These are phyloP conservation scores for Chiua virens DNA, from an alignment of 768 basidiomycete genomes.

Conservation along the genomic window DNA sequence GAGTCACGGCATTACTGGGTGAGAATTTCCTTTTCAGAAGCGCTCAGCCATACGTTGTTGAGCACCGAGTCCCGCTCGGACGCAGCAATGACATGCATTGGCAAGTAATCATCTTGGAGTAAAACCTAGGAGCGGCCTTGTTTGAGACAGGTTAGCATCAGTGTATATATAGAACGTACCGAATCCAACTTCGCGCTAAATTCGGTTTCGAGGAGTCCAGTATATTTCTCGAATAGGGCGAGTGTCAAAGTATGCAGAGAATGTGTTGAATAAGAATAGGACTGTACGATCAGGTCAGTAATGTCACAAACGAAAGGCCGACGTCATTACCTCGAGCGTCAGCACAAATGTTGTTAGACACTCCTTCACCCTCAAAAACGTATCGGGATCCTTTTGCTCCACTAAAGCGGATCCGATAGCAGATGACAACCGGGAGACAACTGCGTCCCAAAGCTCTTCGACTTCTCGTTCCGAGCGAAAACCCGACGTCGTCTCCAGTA, in stretches of 20 bases:
- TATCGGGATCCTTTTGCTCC: slow-evolving; percentile 75
- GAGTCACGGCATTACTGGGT: slow-evolving; percentile 39
- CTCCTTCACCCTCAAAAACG: slow-evolving; percentile 82
- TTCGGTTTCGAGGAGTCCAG: slow-evolving; percentile 73
- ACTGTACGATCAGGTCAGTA: slow-evolving; percentile 43
- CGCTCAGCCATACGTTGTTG: slow-evolving; percentile 79
- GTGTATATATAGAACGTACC: slow-evolving; percentile 42
- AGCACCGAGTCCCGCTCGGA: slow-evolving; percentile 72
- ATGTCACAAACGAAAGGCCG: not conserved
- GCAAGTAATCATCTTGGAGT: slow-evolving; percentile 81
- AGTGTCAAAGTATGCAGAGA: slow-evolving; percentile 82
- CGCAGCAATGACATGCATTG: slow-evolving; percentile 70
- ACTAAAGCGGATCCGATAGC: slow-evolving; percentile 73
- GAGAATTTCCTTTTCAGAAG: slow-evolving; percentile 62
- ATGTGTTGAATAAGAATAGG: slow-evolving; percentile 83
- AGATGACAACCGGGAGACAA: slow-evolving; percentile 70
- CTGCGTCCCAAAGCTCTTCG: slow-evolving; percentile 92
- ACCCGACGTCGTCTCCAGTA: slow-evolving; percentile 80
- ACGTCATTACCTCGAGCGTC: slow-evolving; percentile 75
- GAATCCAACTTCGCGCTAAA: slow-evolving; percentile 80
- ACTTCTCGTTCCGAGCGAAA: slow-evolving; percentile 92
- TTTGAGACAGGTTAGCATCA: not conserved
- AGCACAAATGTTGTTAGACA: slow-evolving; percentile 82
- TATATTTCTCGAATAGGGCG: slow-evolving; percentile 89
- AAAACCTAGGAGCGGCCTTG: slow-evolving; percentile 57